Evolutionary conservation across 306 rosid genomes (phyloP).

Genomic region (Pueraria montana): DNA sequence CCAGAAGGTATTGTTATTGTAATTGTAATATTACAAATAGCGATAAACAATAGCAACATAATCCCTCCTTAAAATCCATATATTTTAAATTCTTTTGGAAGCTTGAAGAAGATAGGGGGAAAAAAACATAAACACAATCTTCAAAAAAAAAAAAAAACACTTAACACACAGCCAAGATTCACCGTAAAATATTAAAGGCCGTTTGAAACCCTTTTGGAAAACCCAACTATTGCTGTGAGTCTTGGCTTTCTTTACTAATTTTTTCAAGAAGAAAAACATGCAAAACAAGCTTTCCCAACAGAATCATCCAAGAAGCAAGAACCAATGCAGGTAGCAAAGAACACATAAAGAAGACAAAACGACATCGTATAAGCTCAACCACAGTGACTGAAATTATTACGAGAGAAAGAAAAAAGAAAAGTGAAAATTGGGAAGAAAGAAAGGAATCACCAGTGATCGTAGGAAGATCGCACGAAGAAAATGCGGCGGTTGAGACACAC

Average conservation of each 20-base stretch:
- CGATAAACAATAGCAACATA: neutral
- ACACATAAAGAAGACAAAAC: neutral
- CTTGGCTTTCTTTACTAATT: neutral
- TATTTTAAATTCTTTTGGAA: neutral
- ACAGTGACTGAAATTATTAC: neutral
- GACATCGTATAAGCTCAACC: neutral
- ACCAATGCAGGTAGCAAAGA: slow-evolving; percentile 27
- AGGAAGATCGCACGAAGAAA: neutral
- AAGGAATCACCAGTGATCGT: slow-evolving; percentile 37
- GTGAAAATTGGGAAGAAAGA: neutral
- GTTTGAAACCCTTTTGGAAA: neutral
- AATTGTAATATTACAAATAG: neutral
- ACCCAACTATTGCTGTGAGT: neutral
- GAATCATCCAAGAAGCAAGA: neutral
- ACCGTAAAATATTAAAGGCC: neutral
- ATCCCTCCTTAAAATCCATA: neutral
- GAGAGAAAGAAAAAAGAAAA: neutral
- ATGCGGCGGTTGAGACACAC: neutral
- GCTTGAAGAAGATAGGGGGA: neutral
- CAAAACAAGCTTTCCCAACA: no score
- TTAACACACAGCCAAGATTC: neutral
- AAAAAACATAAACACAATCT: neutral
- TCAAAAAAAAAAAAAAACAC: neutral
- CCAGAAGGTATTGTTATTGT: neutral
- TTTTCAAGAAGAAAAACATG: no score